Percentiles rank a stretch among this genome's conserved stretches.
Evolutionary conservation across 2,329 filamentous ascomycete species (phyloP).

Genomic region (Penicillium polonicum): DNA sequence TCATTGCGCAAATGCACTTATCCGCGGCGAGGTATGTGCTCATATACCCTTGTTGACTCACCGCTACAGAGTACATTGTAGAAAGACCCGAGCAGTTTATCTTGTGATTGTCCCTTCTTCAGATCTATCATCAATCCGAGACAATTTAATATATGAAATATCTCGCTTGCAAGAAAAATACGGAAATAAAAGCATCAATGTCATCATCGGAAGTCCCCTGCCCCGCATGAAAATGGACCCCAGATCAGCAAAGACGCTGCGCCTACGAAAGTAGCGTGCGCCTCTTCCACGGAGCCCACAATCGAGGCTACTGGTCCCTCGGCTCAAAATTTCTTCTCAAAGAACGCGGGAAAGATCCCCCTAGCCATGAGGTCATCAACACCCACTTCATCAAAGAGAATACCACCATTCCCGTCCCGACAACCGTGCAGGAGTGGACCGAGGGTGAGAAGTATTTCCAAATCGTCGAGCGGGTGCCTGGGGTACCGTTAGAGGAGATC

Average conservation of each 20-base stretch:
- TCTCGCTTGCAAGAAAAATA: background rate
- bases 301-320: conserved; percentile 2
- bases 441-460: conserved; percentile 2
- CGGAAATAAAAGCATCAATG: background rate
- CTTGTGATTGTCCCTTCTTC: conserved; percentile 4
- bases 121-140: background rate
- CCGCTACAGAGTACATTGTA: background rate
- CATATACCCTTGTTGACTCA: background rate
- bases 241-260: conserved; percentile 1
- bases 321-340: conserved; percentile 8
- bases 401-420: conserved; percentile 2
- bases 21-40: background rate
- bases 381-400: background rate
- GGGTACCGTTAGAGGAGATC: conserved; percentile 6
- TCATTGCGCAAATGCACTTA: background rate
- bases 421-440: conserved; percentile 4
- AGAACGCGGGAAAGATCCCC: conserved; percentile 6
- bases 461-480: conserved; percentile 8
- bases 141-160: background rate
- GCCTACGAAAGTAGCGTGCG: conserved; percentile 3
- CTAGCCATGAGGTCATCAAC: conserved; percentile 10
- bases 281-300: conserved; percentile 4
- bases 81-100: conserved; percentile 1
- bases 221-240: conserved; percentile 6
- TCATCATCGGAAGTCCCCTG: background rate